Percentiles rank a stretch among this genome's conserved stretches.
phyloP scores from a whole-genome alignment of 129 eudicot genomes.

The Dittrichia graveolens region DNA sequence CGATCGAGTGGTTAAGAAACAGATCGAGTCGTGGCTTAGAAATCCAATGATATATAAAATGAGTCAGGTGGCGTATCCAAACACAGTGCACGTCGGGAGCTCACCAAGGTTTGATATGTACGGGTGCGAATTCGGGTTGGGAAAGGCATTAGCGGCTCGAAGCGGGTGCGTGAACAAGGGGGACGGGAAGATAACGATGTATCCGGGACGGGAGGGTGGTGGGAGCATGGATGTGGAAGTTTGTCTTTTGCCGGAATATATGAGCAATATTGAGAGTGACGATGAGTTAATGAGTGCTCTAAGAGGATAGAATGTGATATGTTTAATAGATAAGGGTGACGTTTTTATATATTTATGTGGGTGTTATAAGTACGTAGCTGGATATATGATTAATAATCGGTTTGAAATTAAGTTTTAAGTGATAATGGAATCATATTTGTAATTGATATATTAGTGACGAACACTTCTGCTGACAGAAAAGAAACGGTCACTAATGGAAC shows the following conservation, averaged over 20 bases:
- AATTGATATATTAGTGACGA: too few relatives aligned
- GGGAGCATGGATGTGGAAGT: constrained; percentile 49
- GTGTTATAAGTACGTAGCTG: too few relatives aligned
- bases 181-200: constrained; percentile 44
- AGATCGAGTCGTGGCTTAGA: constrained; percentile 20
- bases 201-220: constrained; percentile 36
- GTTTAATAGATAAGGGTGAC: too few relatives aligned
- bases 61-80: neutral
- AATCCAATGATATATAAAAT: constrained; percentile 20
- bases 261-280: constrained; percentile 28
- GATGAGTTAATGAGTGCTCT: constrained; percentile 29
- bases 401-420: too few relatives aligned
- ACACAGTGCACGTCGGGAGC: constrained; percentile 25
- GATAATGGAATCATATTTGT: too few relatives aligned
- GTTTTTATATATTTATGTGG: too few relatives aligned
- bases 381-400: too few relatives aligned
- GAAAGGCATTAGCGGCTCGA: constrained; percentile 45
- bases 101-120: constrained; percentile 49
- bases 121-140: constrained; percentile 53
- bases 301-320: too few relatives aligned
- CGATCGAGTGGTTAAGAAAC: constrained; percentile 9
- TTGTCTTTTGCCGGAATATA: constrained; percentile 30
- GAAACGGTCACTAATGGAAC: too few relatives aligned
- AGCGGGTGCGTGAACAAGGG: constrained; percentile 37
- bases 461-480: too few relatives aligned